These are phyloP conservation scores for Castanea crenata DNA, from an alignment of 306 rosid genomes.

Conservation along the genomic window DNA sequence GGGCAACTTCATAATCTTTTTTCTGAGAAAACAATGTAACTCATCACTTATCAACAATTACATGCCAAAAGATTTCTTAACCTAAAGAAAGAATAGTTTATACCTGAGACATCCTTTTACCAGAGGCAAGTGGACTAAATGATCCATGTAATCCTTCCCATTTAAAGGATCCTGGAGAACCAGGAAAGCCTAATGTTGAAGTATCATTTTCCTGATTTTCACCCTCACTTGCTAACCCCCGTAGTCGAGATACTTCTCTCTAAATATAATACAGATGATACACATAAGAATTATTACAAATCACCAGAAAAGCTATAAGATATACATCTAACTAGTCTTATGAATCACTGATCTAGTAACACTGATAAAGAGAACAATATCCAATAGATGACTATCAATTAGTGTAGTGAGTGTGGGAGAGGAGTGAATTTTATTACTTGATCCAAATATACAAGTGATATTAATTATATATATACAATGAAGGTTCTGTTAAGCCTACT, in stretches of 20 bases:
- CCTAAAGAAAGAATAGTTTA: conserved; percentile 6
- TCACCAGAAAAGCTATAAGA: not conserved
- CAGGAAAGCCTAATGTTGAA: conserved; percentile 61
- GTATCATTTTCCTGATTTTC: conserved; percentile 62
- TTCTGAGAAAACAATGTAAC: conserved; percentile 44
- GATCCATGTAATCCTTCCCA: conserved; percentile 89
- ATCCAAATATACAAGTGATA: not conserved
- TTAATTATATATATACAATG: not conserved
- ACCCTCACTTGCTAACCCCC: conserved; percentile 52
- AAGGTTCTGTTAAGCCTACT: not conserved
- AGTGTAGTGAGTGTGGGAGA: not conserved
- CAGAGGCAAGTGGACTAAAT: conserved; percentile 68
- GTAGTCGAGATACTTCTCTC: conserved; percentile 86
- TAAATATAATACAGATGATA: conserved; percentile 24
- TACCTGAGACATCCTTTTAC: conserved; percentile 70
- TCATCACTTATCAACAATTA: conserved; percentile 18
- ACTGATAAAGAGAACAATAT: not conserved
- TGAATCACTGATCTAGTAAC: not conserved
- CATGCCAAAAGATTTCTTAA: conserved; percentile 10
- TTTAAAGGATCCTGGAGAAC: conserved; percentile 87
- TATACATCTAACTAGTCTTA: not conserved
- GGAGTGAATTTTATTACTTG: not conserved
- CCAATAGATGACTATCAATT: not conserved
- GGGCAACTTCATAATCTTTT: conserved; percentile 87
- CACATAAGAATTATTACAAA: not conserved